Base-by-base conservation (phyloP, 495 filamentous ascomycete species). In the Entonaema liquescens region DNA sequence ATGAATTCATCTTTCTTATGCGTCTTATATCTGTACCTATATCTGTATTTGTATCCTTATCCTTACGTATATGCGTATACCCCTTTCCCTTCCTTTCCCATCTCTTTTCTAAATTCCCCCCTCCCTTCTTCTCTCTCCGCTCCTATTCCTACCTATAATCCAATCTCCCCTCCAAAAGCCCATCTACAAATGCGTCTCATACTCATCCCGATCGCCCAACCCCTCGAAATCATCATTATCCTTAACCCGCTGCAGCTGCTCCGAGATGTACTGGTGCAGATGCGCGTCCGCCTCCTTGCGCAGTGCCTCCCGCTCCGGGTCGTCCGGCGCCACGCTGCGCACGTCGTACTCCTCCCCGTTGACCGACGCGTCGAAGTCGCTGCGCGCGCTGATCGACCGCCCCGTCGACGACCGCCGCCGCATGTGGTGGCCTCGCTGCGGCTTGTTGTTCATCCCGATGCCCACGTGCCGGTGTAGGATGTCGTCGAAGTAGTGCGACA, bases 401-500 rank as follows among this genome's bases (percentile, higher is more conserved):
- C 84, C 89, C 3, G 93, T 96, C 0, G 92, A 95, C 2, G 92
- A 94, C 26, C 94, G 90, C 26, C 94, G 90, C 15, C 94, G 90
- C 55, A 95, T 82, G 21, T 84, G 81, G 21, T 84, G 81, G 38
- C 85, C 79, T 40, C 84, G 79, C 11, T 76, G 75, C 23, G 81
- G 82, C 56, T 76, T 79, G 31, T 65, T 64, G 29, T n/a, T n/a
- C n/a, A 71, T 67, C 25, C 71, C 69, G 31, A 71, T 67, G 25
- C 71, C 69, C 26, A 77, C 56, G 55, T 85, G 81, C 3, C 88
- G 80, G 25, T 88, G 88, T 81, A 96, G 92, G 67, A 94, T 88
- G 68, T 98, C 95, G 72, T 98, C 95, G 74, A 98, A 98, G 82
- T 98, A 98, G 78, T 97, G 94, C 8, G 89, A 85, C 77, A 94